These are phyloP conservation scores for Zymoseptoria ardabiliae DNA, from an alignment of 2,329 filamentous ascomycete species.

Conservation along the genomic window DNA sequence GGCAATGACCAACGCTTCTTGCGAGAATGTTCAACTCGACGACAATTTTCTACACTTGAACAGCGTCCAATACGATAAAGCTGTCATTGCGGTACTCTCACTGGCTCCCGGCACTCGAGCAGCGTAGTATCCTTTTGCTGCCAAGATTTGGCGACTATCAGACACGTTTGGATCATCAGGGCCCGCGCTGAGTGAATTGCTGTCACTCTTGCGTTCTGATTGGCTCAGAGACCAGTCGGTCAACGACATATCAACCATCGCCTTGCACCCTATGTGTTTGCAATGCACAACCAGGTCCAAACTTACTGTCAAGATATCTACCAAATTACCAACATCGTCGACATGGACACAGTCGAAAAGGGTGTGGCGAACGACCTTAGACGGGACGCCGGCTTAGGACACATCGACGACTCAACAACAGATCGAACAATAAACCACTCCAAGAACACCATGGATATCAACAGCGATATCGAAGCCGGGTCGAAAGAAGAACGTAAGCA, in stretches of 20 bases:
- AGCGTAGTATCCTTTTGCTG: background rate
- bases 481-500: background rate
- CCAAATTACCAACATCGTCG: background rate
- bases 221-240: background rate
- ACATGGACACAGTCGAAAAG: conserved; percentile 18
- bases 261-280: background rate
- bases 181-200: background rate
- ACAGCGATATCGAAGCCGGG: background rate
- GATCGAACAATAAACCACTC: background rate
- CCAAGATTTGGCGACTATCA: background rate
- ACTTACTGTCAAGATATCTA: background rate
- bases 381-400: conserved; percentile 9
- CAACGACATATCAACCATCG: background rate
- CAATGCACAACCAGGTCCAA: background rate
- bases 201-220: background rate
- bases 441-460: background rate
- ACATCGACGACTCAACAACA: background rate
- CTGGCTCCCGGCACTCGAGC: background rate
- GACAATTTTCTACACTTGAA: background rate
- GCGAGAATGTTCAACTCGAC: background rate
- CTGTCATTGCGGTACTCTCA: background rate
- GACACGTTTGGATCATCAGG: background rate
- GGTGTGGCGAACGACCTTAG: conserved; percentile 11
- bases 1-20: background rate
- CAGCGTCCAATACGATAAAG: background rate